Evolutionary conservation across 805 yeast genomes (phyloP).

Genomic region (Metschnikowia sp.): DNA sequence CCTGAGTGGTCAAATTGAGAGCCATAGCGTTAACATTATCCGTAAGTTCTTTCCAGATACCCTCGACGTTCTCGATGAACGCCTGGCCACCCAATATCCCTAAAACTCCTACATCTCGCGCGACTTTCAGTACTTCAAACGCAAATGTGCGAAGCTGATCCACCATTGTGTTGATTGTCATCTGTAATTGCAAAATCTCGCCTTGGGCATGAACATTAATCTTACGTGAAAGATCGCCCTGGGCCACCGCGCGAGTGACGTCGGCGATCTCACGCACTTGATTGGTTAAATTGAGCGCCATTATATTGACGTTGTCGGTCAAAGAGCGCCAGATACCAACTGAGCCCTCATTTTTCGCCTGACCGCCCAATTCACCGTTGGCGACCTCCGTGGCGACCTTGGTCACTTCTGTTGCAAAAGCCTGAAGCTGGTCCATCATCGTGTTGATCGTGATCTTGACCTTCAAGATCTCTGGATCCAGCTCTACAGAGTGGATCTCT

Average conservation of each 20-base stretch:
- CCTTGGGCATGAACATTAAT: slow-evolving; percentile 92
- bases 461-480: slow-evolving; percentile 74
- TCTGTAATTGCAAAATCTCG: slow-evolving; percentile 78
- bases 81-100: slow-evolving; percentile 91
- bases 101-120: slow-evolving; percentile 86
- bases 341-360: slow-evolving; percentile 79
- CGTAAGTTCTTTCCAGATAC: slow-evolving; percentile 83
- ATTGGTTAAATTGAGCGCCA: slow-evolving; percentile 79
- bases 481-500: slow-evolving; percentile 64
- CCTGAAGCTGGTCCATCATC: slow-evolving; percentile 85
- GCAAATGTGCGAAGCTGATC: slow-evolving; percentile 81
- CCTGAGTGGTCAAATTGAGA: slow-evolving; percentile 79
- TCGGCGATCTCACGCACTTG: slow-evolving; percentile 79
- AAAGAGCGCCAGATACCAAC: slow-evolving; percentile 86
- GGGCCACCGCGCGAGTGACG: slow-evolving; percentile 84
- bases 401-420: slow-evolving; percentile 78
- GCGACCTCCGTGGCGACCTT: slow-evolving; percentile 88
- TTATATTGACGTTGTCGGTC: slow-evolving; percentile 80
- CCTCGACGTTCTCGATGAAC: slow-evolving; percentile 70
- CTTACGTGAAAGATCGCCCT: slow-evolving; percentile 78
- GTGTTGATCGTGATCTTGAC: slow-evolving; percentile 80
- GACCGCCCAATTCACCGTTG: slow-evolving; percentile 87
- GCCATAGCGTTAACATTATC: slow-evolving; percentile 93
- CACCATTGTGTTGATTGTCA: slow-evolving; percentile 86
- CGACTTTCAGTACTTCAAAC: slow-evolving; percentile 81